Base-by-base conservation (phyloP, 495 filamentous ascomycete species). In the Collariella sp. region DNA sequence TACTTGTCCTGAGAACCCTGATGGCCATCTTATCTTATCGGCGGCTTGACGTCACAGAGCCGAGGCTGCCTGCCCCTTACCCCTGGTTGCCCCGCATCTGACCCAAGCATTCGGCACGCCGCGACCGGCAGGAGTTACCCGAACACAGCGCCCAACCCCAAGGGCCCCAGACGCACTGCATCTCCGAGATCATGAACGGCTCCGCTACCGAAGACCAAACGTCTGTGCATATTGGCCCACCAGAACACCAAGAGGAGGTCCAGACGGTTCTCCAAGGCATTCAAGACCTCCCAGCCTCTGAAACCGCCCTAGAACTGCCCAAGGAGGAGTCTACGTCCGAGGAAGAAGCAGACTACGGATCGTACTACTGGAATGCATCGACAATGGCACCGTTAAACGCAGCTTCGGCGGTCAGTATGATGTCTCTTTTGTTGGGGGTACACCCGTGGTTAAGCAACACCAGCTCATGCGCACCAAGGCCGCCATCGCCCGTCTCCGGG, bases 401-500 rank as follows among this genome's bases (percentile, higher is more conserved):
- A 58, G 68, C 74, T 16, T 81, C 82, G 52, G 70, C 71, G 63
- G 82, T 83, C 61, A 66, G 74, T 79, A 62, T 50, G 45, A 7
- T 45, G 55, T 47, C 41, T 53, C 45, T 40, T 41, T 24, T 55
- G 15, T 34, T 38, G n/a, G n/a, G 9, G 0, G 19, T 18, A 20
- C 20, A 31, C 5, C 34, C 46, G 9, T 46, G 16, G n/a, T 53
- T 39, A 50, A 34, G 24, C 3, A 48, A 36, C 29, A 34, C 33
- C 42, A 45, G 48, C 50, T 53, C 50, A 61, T 54, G 33, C 44
- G 38, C 26, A 33, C 44, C 31, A 33, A 91, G 87, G 79, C 82
- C 69, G 89, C 89, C 57, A 76, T 96, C 58, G 77, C 83, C 51
- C 83, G 88, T 43, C 75, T 96, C 26, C 79, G 86, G 59, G 76